Percentiles rank a stretch among this genome's conserved stretches.
These are phyloP conservation scores for button mushroom (Agaricus bisporus) DNA, from an alignment of 768 basidiomycete genomes.

Conservation along the genomic window DNA sequence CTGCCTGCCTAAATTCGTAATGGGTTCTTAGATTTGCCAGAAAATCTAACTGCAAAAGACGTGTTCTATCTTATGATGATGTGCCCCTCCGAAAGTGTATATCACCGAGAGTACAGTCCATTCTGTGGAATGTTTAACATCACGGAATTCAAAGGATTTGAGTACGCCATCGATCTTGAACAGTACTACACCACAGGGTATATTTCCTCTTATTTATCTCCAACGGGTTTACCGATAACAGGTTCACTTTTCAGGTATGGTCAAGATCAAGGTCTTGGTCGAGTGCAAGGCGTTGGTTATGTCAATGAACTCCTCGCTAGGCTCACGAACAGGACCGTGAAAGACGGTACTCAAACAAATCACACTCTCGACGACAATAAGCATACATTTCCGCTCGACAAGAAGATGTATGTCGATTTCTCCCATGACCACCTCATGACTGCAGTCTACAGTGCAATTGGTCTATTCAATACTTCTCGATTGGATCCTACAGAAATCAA, in stretches of 20 bases:
- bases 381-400: conserved; percentile 64
- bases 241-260: conserved; percentile 47
- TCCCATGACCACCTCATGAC: conserved; percentile 85
- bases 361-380: conserved; percentile 58
- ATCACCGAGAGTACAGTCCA: conserved; percentile 40
- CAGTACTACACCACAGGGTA: conserved; percentile 78
- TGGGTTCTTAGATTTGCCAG: not conserved
- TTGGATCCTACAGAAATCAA: conserved; percentile 29
- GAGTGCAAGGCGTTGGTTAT: conserved; percentile 80
- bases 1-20: too few species aligned
- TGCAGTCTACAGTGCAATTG: conserved; percentile 64
- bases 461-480: conserved; percentile 34
- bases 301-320: conserved; percentile 83
- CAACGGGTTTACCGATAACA: too few species aligned
- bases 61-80: conserved; percentile 57
- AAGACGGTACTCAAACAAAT: conserved; percentile 72
- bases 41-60: conserved; percentile 47
- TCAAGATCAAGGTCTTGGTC: conserved; percentile 46
- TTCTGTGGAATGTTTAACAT: conserved; percentile 70
- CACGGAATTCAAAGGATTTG: conserved; percentile 60
- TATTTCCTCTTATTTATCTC: not conserved
- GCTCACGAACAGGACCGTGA: conserved; percentile 54
- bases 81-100: conserved; percentile 76
- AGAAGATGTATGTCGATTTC: conserved; percentile 70
- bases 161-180: conserved; percentile 66